A percentile compares a stretch with the other conserved stretches of the same genome.
These are phyloP conservation scores for Hemerocallis citrina DNA, from an alignment of 106 monocot genomes.

Conservation along the genomic window DNA sequence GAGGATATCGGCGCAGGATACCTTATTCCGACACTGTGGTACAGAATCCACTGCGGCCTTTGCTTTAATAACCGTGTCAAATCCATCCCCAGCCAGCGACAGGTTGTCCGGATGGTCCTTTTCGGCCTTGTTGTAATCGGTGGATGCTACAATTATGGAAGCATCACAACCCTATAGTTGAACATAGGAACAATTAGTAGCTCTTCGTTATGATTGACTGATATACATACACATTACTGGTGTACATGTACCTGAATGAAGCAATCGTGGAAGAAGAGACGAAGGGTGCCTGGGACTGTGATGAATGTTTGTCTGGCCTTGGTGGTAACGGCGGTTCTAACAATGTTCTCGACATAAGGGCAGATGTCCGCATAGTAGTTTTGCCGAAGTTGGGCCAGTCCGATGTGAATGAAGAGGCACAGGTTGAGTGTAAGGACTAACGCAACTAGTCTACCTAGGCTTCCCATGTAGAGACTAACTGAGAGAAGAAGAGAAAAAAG, in stretches of 20 bases:
- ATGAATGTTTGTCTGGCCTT: constrained; percentile 68
- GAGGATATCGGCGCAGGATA: constrained; percentile 61
- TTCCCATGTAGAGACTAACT: background rate
- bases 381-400: constrained; percentile 25
- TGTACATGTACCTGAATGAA: constrained; percentile 19
- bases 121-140: constrained; percentile 31
- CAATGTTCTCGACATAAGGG: constrained; percentile 77
- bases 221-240: too few species aligned
- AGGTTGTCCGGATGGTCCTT: constrained; percentile 35
- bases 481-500: background rate
- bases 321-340: constrained; percentile 32
- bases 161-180: constrained; percentile 59
- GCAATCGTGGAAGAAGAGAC: constrained; percentile 98
- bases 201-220: too few species aligned
- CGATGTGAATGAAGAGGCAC: background rate
- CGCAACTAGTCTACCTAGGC: background rate
- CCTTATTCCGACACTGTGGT: constrained; percentile 28
- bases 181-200: background rate
- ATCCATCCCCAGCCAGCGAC: constrained; percentile 51
- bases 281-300: constrained; percentile 64
- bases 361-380: constrained; percentile 68
- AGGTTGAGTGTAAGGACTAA: background rate
- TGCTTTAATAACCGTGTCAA: constrained; percentile 57
- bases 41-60: constrained; percentile 52
- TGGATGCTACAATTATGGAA: constrained; percentile 32